Base-by-base conservation (phyloP, 2,329 filamentous ascomycete species). In the Apiospora sp. region DNA sequence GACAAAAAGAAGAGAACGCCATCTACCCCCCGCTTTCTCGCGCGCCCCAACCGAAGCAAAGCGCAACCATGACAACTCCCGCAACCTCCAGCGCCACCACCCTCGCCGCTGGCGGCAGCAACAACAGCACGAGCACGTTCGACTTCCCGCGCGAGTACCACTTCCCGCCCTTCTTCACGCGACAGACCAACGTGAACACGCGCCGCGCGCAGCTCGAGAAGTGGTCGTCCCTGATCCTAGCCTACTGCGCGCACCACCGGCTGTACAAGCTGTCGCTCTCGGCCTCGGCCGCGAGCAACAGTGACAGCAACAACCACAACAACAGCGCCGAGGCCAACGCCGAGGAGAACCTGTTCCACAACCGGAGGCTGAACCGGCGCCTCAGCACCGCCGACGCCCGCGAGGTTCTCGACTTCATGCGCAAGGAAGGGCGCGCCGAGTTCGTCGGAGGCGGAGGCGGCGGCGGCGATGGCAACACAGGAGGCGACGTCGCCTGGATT, bases 101-200 rank as follows among this genome's bases (percentile, higher is more conserved):
- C 22, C 22, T 13, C 67, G 43, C 24, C 61, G 58, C 19, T 12
- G 34, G 27, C 27, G 34, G 61, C 30, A 24, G 61, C 41, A 44
- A n/a, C 67, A 46, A 4, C 37, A 14, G 34, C 61, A 16, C 6
- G 44, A 58, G 12, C 51, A 34, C 82, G 77, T 92, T 91, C 82
- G 71, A 77, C 51, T 92, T 91, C 82, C 90, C 90, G 4, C 87
- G 86, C 77, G 89, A 90, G 81, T 93, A 95, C 87, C 85, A 86
- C 84, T 96, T 94, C 86, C 94, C 94, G 0, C 92, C 94, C 80
- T 95, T 96, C 91, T 96, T 93, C 89, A 95, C 93, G 72, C 91
- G 90, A 71, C 94, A 96, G 83, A 89, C 92, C 48, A 94, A 94
- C 84, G 86, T 90, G 74, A 88, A 89, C 43, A 96, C 93, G 13